Evolutionary conservation across 2,329 filamentous ascomycete species (phyloP), one percentile per base, ranked within the genome.

Genomic region (Ambrosiella xylebori): DNA sequence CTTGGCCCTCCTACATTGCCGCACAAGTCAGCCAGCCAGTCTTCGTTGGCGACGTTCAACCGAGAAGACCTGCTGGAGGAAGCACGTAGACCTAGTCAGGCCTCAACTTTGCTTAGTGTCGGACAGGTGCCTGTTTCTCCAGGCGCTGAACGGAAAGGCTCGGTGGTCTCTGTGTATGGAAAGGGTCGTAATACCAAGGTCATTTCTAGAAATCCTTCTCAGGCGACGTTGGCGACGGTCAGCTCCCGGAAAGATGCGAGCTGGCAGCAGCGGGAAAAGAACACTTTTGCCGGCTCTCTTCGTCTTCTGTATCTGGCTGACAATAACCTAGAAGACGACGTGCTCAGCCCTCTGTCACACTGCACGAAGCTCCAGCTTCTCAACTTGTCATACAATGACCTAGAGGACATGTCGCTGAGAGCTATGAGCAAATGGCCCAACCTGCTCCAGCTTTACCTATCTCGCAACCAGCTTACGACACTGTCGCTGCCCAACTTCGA

Each of bases 401-500:
- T 98, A 52, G 90, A 86, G 61, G 93, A 98, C 64, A 85, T 98
- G 70, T 93, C 93, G 2, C 84, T 89, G 61, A 79, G 90, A 58
- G 87, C 89, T 1, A 84, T 98, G 65, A 86, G 85, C 68, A 85
- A 85, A 67, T 95, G 93, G 89, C 86, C 86, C 40, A 84, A 93
- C 65, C 78, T 98, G 13, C 83, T 87, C 0, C 93, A 98, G 70
- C 76, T 98, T 12, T 97, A 97, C 65, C 76, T 98, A 2, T 97
- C 93, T 1, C 91, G 93, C 36, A 98, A 98, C 65, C 89, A 95
- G 65, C 74, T 98, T 57, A 94, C 89, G 0, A 91, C 85, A 12
- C 73, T 98, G 44, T 93, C 93, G 1, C 88, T 89, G 0, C 93
- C 98, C 69, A 93, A 98, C 65, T 75, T 98, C 51, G 91, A 95